These are phyloP conservation scores for Nemania bipapillata DNA, from an alignment of 2,329 filamentous ascomycete species.

Conservation along the genomic window DNA sequence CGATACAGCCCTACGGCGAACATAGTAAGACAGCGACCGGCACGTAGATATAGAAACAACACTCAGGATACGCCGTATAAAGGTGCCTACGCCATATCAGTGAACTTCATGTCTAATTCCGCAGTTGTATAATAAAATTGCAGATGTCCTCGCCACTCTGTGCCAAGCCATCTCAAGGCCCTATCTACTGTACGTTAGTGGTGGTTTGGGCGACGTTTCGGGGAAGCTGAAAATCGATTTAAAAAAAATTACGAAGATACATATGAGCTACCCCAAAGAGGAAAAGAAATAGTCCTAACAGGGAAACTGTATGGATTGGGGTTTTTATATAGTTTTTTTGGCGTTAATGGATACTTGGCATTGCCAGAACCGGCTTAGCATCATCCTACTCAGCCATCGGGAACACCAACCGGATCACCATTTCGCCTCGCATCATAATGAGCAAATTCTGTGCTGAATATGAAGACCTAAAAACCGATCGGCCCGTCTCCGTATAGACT, in stretches of 20 bases:
- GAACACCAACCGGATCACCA: slow-evolving; percentile 9
- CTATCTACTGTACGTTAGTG: background rate
- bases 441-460: slow-evolving; percentile 14
- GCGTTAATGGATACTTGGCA: background rate
- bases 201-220: background rate
- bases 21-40: background rate
- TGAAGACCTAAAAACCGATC: slow-evolving; percentile 3
- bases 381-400: slow-evolving; percentile 27
- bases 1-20: background rate
- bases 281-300: slow-evolving; percentile 26
- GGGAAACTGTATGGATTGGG: background rate
- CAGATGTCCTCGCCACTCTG: background rate
- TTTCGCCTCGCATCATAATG: background rate
- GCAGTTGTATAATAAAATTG: background rate
- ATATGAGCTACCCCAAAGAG: slow-evolving; percentile 9
- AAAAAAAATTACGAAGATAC: slow-evolving; percentile 15
- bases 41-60: background rate
- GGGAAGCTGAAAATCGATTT: slow-evolving; percentile 16
- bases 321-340: background rate
- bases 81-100: background rate
- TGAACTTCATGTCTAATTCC: background rate
- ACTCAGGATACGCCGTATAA: slow-evolving; percentile 28
- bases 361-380: slow-evolving; percentile 22
- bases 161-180: slow-evolving; percentile 11
- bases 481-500: slow-evolving; percentile 5